Evolutionary conservation across 2,329 filamentous ascomycete species (phyloP).

Genomic region (Ceratocystis eucalypticola): DNA sequence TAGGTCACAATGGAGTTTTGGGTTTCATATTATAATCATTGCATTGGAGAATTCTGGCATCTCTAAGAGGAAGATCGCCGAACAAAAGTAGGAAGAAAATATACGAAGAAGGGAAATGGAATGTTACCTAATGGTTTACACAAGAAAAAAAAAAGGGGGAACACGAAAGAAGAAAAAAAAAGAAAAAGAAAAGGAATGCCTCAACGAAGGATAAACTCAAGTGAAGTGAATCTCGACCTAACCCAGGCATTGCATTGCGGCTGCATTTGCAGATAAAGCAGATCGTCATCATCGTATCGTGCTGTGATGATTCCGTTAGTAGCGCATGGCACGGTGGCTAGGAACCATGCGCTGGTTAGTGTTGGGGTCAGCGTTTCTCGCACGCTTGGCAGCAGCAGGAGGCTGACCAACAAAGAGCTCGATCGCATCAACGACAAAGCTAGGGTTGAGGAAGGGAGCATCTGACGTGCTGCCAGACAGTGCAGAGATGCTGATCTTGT

Average conservation of each 20-base stretch:
- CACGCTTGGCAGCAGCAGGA: conserved; percentile 4
- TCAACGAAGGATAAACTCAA: background rate
- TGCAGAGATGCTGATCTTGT: conserved; percentile 49
- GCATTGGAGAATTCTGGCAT: background rate
- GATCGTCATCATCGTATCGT: background rate
- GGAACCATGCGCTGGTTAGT: background rate
- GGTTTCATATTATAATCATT: background rate
- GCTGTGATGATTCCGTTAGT: background rate
- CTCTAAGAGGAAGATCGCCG: background rate
- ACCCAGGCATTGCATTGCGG: too few species aligned
- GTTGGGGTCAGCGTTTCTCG: background rate
- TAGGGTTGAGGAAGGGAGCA: conserved; percentile 42
- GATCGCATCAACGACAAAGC: conserved; percentile 27
- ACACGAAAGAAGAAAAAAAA: background rate
- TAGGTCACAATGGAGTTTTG: background rate
- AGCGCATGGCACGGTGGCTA: background rate
- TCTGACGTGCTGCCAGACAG: conserved; percentile 44
- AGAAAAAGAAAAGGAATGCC: background rate
- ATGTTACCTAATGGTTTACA: background rate
- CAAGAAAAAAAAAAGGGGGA: background rate
- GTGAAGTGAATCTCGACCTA: too few species aligned
- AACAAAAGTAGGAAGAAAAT: background rate
- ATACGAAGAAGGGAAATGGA: conserved; percentile 1
- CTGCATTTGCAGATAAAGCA: background rate
- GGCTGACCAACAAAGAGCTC: conserved; percentile 19